Conservation (phyloP, 2,329 filamentous ascomycete species). For the Fusarium tuaranense region DNA sequence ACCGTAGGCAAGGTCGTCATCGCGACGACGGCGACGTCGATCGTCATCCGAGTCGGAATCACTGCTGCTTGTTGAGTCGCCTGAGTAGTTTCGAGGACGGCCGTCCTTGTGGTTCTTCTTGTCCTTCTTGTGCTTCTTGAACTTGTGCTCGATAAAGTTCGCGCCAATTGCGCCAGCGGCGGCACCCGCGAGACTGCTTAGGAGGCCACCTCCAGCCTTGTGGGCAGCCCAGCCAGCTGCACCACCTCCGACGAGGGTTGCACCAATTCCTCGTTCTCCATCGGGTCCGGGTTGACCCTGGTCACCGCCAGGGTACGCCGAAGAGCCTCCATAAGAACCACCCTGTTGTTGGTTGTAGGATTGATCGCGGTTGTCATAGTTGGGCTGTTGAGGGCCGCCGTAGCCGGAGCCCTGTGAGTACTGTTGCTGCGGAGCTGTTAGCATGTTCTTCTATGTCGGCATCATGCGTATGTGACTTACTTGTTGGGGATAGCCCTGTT, state of each 20-base stretch:
- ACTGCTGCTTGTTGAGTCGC: slow-evolving; percentile 42
- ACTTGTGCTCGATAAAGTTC: slow-evolving; percentile 58
- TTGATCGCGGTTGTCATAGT: slow-evolving; percentile 29
- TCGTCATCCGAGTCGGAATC: slow-evolving; percentile 40
- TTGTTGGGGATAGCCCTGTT: slow-evolving; percentile 33
- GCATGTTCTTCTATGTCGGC: no score
- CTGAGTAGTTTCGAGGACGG: slow-evolving; percentile 26
- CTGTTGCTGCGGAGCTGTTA: slow-evolving; percentile 21
- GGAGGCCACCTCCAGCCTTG: slow-evolving; percentile 60
- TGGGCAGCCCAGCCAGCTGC: slow-evolving; percentile 63
- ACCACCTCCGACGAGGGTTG: slow-evolving; percentile 60
- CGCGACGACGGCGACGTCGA: slow-evolving; percentile 23
- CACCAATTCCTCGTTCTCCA: slow-evolving; percentile 63
- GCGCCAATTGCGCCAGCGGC: slow-evolving; percentile 63
- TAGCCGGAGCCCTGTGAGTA: slow-evolving; percentile 33
- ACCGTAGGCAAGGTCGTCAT: slow-evolving; percentile 25
- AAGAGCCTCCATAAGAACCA: slow-evolving; percentile 28
- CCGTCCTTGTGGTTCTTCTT: slow-evolving; percentile 39
- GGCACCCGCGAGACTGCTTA: slow-evolving; percentile 61
- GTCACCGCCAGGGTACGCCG: slow-evolving; percentile 19
- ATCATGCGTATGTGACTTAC: neutral
- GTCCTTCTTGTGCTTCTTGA: slow-evolving; percentile 48
- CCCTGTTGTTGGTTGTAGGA: slow-evolving; percentile 34
- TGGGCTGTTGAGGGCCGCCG: slow-evolving; percentile 26
- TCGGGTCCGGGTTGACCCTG: slow-evolving; percentile 20